These are phyloP conservation scores for Apiotrichum porosum DNA, from an alignment of 1,284 basidiomycete species.

Conservation along the genomic window DNA sequence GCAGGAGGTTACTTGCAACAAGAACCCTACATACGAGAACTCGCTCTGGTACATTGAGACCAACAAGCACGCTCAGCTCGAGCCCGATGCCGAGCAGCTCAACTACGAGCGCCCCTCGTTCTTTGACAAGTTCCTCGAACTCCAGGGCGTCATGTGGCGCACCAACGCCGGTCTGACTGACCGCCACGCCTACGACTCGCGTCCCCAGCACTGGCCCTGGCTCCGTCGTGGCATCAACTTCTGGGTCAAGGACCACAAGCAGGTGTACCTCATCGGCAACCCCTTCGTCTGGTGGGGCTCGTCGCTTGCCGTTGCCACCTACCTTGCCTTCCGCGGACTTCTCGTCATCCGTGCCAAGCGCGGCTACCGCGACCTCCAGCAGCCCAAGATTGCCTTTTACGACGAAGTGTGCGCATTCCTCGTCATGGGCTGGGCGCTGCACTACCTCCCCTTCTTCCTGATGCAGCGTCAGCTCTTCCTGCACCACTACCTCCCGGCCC, in stretches of 20 bases:
- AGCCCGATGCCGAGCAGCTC: slow-evolving; percentile 66
- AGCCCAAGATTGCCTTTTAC: slow-evolving; percentile 85
- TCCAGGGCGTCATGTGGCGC: slow-evolving; percentile 96
- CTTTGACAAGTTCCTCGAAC: slow-evolving; percentile 81
- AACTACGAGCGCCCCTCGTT: slow-evolving; percentile 86
- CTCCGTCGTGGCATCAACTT: slow-evolving; percentile 93
- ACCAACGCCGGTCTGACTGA: slow-evolving; percentile 95
- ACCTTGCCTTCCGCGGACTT: slow-evolving; percentile 65
- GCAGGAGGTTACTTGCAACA: slow-evolving; percentile 95
- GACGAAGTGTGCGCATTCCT: slow-evolving; percentile 87
- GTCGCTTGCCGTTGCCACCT: slow-evolving; percentile 64
- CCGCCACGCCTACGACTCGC: slow-evolving; percentile 88
- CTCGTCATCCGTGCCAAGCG: slow-evolving; percentile 84
- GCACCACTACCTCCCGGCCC: slow-evolving; percentile 93
- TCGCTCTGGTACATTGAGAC: slow-evolving; percentile 96
- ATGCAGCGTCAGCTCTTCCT: slow-evolving; percentile 95
- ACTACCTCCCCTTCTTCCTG: slow-evolving; percentile 94
- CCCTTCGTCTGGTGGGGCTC: slow-evolving; percentile 88
- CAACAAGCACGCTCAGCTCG: slow-evolving; percentile 64
- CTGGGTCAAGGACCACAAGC: slow-evolving; percentile 94
- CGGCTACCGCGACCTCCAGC: slow-evolving; percentile 84
- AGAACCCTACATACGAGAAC: slow-evolving; percentile 85
- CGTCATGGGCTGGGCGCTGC: slow-evolving; percentile 85
- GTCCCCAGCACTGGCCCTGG: slow-evolving; percentile 82
- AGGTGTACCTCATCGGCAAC: slow-evolving; percentile 94